A percentile compares a stretch with the other conserved stretches of the same genome.
Evolutionary conservation across 2,329 filamentous ascomycete genomes (phyloP).

Genomic region (Monilinia fructigena): DNA sequence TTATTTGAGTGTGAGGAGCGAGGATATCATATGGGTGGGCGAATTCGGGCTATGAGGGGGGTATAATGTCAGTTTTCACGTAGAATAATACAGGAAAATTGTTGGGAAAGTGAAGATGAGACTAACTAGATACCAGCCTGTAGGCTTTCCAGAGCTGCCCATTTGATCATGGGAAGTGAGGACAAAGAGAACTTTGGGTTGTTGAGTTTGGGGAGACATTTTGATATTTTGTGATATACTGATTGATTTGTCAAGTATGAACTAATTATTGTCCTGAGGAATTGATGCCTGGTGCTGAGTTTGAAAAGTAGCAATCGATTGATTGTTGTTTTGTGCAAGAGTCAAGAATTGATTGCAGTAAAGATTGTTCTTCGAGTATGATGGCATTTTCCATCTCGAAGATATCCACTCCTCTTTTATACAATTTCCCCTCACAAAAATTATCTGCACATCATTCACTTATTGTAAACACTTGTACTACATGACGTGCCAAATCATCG

Average conservation of each 20-base stretch:
- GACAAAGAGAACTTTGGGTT: conserved; percentile 52
- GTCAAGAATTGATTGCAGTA: neutral
- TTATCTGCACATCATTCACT: neutral
- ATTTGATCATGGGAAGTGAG: conserved; percentile 46
- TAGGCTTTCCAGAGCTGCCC: conserved; percentile 43
- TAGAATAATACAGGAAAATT: neutral
- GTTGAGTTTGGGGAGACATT: conserved; percentile 15
- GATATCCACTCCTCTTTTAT: conserved; percentile 12
- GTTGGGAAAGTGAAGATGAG: neutral
- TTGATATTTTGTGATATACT: conserved; percentile 10
- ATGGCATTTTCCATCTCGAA: neutral
- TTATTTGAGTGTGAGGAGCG: conserved; percentile 44
- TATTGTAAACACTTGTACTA: too few species aligned
- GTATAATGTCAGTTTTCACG: conserved; percentile 25
- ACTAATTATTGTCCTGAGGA: neutral
- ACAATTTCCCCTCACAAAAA: neutral
- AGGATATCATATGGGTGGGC: conserved; percentile 49
- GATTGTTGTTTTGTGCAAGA: conserved; percentile 1
- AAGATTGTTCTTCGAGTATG: neutral
- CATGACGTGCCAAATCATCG: neutral
- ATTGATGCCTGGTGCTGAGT: neutral
- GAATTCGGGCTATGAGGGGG: conserved; percentile 46
- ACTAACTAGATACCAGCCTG: conserved; percentile 53
- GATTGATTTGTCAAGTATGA: neutral
- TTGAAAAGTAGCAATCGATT: neutral